phyloP scores from a whole-genome alignment of 176 grass and related monocot species.

The Olyra latifolia region DNA sequence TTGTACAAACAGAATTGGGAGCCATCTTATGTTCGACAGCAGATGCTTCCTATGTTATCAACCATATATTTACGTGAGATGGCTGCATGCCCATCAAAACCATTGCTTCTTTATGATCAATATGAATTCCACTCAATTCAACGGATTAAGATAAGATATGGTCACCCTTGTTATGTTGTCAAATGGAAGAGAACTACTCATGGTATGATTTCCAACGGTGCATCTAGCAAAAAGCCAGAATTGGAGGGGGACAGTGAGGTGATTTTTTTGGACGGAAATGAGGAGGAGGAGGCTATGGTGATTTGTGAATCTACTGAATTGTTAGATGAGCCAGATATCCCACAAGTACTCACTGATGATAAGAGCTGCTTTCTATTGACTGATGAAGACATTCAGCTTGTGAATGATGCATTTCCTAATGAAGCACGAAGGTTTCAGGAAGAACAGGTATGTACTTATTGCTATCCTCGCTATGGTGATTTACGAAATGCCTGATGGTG shows the following conservation, averaged over 20 bases:
- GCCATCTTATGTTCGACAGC: slow-evolving; percentile 82
- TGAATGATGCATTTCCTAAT: slow-evolving; percentile 79
- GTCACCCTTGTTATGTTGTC: slow-evolving; percentile 76
- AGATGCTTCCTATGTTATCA: slow-evolving; percentile 78
- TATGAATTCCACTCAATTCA: slow-evolving; percentile 84
- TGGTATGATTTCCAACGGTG: slow-evolving; percentile 13
- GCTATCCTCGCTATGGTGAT: slow-evolving; percentile 8
- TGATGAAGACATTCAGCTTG: slow-evolving; percentile 88
- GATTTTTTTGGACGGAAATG: slow-evolving; percentile 13
- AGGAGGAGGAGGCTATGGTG: slow-evolving; percentile 30
- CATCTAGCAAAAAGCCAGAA: slow-evolving; percentile 36
- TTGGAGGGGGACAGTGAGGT: slow-evolving; percentile 10
- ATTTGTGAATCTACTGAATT: slow-evolving; percentile 44
- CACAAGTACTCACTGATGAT: slow-evolving; percentile 64
- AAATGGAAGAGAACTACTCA: slow-evolving; percentile 64
- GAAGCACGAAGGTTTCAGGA: slow-evolving; percentile 61
- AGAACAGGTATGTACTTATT: slow-evolving; percentile 54
- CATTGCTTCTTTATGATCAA: slow-evolving; percentile 64
- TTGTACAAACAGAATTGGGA: slow-evolving; percentile 72
- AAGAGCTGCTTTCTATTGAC: slow-evolving; percentile 59
- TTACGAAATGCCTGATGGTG: not conserved
- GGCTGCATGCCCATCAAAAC: slow-evolving; percentile 35
- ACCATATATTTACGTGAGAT: slow-evolving; percentile 79
- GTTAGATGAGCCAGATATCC: slow-evolving; percentile 72
- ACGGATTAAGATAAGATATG: slow-evolving; percentile 66